Base-by-base conservation (phyloP, 352 stramenopile species). In the Phytophthora vignae region DNA sequence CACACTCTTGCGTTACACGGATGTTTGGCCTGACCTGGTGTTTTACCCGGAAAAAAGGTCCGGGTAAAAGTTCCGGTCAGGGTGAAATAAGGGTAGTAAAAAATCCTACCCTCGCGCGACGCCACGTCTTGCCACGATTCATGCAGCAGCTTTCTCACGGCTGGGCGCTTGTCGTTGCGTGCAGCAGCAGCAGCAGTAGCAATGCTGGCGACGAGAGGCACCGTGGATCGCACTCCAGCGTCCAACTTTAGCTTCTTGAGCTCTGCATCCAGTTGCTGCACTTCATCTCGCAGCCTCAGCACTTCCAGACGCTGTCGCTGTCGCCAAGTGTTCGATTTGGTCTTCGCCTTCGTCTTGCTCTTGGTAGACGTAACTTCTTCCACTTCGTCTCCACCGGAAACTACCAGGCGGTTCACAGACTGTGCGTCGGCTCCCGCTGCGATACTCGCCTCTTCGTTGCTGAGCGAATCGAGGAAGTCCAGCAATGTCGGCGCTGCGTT, bases 271-370 rank as follows among this genome's bases (percentile, higher is more conserved):
- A 76, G 69, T 11, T 68, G 49, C 19, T 72, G 67, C 22, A 71
- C 62, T 27, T 67, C 33, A 0, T 68, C 63, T 31, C 56, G 63
- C 12, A 76, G 36, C 31, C 54, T 33, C 25, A 72, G 50, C 1
- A 76, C n/a, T n/a, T 76, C 69, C 19, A 64, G 21, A 2, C 63
- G 42, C 17, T 64, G 62, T 1, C 63, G 49, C 21, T 76, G 63
- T 38, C 62, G 52, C 69, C 69, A 76, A 11, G 56, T 76, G 17
- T 76, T 76, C 22, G 68, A 71, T 25, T 70, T 74, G 17, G 60
- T 62, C 54, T 65, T 73, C 2, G 46, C 2, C n/a, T 54, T 60
- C 7, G 27, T 17, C 46, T 56, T 60, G 22, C 27, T 66, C 25
- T 67, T 52, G 2, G 22, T 1, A 25, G 14, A 4, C 2, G 14